Conservation (phyloP, 2,329 filamentous ascomycete species). For the Phaeosphaeria sp. region DNA sequence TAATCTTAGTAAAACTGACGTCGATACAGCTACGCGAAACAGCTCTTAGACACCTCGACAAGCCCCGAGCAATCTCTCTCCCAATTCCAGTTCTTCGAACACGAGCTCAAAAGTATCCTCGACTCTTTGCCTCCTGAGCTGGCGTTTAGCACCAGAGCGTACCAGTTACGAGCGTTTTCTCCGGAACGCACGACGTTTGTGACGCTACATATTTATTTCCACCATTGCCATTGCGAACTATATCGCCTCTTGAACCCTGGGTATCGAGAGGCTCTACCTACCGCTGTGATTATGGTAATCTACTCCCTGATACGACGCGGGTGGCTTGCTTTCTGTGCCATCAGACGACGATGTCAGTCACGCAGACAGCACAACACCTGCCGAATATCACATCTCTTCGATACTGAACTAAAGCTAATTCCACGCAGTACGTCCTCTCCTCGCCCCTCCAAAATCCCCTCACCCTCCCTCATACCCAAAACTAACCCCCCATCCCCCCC, state of each 20-base stretch:
- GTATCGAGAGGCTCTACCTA: conserved; percentile 13
- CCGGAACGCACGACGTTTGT: conserved; percentile 15
- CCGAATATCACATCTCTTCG: background rate
- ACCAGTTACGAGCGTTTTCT: conserved; percentile 12
- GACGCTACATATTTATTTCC: conserved; percentile 11
- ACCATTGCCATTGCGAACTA: conserved; percentile 16
- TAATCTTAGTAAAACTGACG: background rate
- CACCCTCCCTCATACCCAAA: no score
- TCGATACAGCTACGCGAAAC: conserved; percentile 6
- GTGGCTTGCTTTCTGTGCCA: background rate
- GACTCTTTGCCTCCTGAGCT: conserved; percentile 9
- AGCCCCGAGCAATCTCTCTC: conserved; percentile 7
- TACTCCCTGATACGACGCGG: background rate
- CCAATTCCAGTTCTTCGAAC: conserved; percentile 7
- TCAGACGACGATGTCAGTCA: background rate
- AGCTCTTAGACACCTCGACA: conserved; percentile 3
- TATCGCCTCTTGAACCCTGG: conserved; percentile 17
- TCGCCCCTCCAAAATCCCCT: background rate
- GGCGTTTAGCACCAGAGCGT: conserved; percentile 8
- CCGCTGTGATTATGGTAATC: conserved; percentile 2
- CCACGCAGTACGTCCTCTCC: background rate
- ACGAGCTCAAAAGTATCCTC: conserved; percentile 4
- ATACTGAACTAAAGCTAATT: background rate
- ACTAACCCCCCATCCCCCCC: background rate
- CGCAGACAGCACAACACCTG: background rate